Evolutionary conservation across 345 rosid species (phyloP).

Genomic region (Laguncularia racemosa): DNA sequence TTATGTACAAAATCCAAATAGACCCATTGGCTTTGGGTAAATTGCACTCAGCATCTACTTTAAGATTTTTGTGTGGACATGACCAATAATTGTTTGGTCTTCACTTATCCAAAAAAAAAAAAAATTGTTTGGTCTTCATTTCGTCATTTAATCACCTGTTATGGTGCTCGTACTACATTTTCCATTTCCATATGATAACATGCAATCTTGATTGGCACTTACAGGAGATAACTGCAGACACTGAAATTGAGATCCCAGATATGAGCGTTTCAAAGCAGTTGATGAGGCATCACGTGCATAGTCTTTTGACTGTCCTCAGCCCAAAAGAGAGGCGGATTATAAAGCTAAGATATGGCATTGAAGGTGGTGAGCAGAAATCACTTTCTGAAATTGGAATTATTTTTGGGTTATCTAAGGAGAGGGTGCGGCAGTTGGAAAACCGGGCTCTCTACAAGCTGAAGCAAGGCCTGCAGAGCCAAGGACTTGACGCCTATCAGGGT

Average conservation of each 20-base stretch:
- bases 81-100: too few species aligned
- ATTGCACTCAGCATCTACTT: too few species aligned
- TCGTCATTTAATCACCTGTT: too few species aligned
- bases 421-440: constrained; percentile 76
- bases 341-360: constrained; percentile 70
- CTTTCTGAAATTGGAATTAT: constrained; percentile 57
- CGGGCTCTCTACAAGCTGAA: constrained; percentile 67
- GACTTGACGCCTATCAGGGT: constrained; percentile 47
- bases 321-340: constrained; percentile 73
- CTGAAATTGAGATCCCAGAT: constrained; percentile 51
- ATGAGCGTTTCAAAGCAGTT: constrained; percentile 46
- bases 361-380: constrained; percentile 49
- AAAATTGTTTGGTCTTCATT: too few species aligned
- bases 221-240: constrained; percentile 77
- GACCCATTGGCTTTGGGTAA: too few species aligned
- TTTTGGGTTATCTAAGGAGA: constrained; percentile 60
- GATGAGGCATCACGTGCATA: constrained; percentile 64
- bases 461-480: constrained; percentile 50
- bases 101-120: too few species aligned
- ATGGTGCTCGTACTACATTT: too few species aligned
- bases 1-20: too few species aligned
- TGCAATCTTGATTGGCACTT: not conserved
- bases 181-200: not conserved
- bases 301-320: constrained; percentile 43
- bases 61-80: too few species aligned